phyloP scores from a whole-genome alignment of 2,329 filamentous ascomycete species.

The Aspergillus phoenicis region DNA sequence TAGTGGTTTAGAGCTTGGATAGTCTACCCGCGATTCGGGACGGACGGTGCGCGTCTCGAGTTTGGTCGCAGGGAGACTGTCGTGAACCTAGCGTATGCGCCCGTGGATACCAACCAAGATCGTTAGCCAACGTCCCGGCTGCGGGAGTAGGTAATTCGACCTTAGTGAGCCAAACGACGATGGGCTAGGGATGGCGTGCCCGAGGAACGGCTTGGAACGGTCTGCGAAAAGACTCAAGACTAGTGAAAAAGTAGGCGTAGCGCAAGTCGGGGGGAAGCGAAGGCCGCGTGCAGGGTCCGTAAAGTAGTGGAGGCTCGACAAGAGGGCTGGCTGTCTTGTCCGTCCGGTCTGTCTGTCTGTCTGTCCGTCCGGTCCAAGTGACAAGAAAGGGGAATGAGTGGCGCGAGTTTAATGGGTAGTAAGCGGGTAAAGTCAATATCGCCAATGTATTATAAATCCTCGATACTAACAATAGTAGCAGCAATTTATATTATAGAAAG shows the following conservation, averaged over 20 bases:
- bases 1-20: conserved; percentile 30
- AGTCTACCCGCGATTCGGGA: conserved; percentile 41
- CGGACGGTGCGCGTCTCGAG: conserved; percentile 29
- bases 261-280: conserved; percentile 39
- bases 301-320: conserved; percentile 17
- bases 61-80: conserved; percentile 23
- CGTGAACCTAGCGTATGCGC: conserved; percentile 39
- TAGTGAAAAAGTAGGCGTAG: conserved; percentile 39
- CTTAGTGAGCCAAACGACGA: conserved; percentile 22
- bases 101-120: conserved; percentile 37
- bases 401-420: conserved; percentile 9
- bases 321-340: background rate
- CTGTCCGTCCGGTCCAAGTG: background rate
- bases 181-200: conserved; percentile 35
- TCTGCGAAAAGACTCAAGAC: conserved; percentile 28
- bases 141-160: conserved; percentile 21
- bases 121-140: conserved; percentile 28
- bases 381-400: conserved; percentile 5
- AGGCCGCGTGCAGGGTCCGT: conserved; percentile 31
- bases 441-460: conserved; percentile 1
- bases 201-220: conserved; percentile 36
- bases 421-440: conserved; percentile 4
- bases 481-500: background rate
- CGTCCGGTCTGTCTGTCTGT: background rate
- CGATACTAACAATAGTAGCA: conserved; percentile 13